Base-by-base conservation (phyloP, 192 early-diverging fungal species). In the Gaertneriomyces sp. region DNA sequence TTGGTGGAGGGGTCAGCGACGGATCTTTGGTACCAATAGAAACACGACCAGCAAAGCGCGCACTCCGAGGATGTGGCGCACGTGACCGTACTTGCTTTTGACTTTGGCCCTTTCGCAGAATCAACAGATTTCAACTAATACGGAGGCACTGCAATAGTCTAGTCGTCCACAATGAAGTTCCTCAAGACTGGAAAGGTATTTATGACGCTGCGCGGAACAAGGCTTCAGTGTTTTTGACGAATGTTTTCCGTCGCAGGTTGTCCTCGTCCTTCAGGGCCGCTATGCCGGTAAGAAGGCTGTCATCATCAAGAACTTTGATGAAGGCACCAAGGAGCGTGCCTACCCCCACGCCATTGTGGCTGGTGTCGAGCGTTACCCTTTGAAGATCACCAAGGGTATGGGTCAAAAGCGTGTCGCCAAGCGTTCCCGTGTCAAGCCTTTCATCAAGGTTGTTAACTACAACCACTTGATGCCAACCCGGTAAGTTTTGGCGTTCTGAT, bases 231-330 rank as follows among this genome's bases (percentile, higher is more conserved):
- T 33, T 33, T 33, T 33, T 33, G 2, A 33, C 2, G 25, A 33
- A 2, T 33, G 0, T 33, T 33, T 33, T 33, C 2, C 2, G 25
- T 33, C 25, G 25, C 40, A 98, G 92, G 95, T 98, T 72, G 95
- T 94, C 67, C 90, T 99, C 64, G 81, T 99, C 79, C 90, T 98
- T 69, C 93, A 96, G 75, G 97, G 95, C 66, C 92, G 97, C 68
- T 92, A 93, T 69, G 97, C 97, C 79, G 97, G 97, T 74, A 97
- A 95, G 89, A 99, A 99, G 89, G 95, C 95, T 69, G 95, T 99
- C 74, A 93, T 99, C 71, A 89, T 98, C 77, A 94, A 94, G 83
- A 91, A 81, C 82, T 83, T 83, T 73, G 97, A 99, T 79, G 97
- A 99, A 75, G 95, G 97, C 76, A 95, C 91, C 78, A 91, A 91